phyloP scores from a whole-genome alignment of 2,329 filamentous ascomycete species.

The Diaporthe amygdali region DNA sequence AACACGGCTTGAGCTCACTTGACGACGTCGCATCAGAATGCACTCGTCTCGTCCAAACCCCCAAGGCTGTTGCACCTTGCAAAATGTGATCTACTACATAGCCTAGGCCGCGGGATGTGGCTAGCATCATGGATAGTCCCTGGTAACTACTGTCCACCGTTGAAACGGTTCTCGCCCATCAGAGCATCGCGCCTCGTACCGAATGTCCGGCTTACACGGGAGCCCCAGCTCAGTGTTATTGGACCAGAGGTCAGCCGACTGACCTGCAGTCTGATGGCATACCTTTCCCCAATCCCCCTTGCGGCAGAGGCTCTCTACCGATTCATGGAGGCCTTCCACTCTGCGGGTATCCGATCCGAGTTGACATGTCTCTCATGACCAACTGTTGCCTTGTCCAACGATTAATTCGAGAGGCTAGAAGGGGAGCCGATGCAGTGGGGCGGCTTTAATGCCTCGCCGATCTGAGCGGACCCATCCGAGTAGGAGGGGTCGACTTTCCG shows the following conservation, averaged over 20 bases:
- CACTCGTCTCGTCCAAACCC: not conserved
- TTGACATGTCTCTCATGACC: not conserved
- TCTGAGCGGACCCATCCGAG: constrained; percentile 18
- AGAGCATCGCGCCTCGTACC: constrained; percentile 11
- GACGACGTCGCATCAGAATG: no score
- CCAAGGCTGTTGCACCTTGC: not conserved
- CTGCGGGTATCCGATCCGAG: not conserved
- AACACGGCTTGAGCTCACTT: no score
- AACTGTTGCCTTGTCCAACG: not conserved
- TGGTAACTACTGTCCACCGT: not conserved
- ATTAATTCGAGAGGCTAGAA: not conserved
- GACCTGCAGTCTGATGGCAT: not conserved
- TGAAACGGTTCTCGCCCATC: constrained; percentile 4
- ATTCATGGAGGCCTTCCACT: not conserved
- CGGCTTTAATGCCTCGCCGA: constrained; percentile 20
- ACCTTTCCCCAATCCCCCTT: not conserved
- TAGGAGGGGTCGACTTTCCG: constrained; percentile 8
- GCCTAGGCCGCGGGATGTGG: not conserved
- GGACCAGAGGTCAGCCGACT: constrained; percentile 2
- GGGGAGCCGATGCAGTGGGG: constrained; percentile 2
- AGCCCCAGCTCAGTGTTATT: not conserved
- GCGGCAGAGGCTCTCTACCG: not conserved
- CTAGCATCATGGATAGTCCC: not conserved
- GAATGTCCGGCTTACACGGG: not conserved
- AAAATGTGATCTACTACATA: not conserved